phyloP scores from a whole-genome alignment of 2,329 filamentous ascomycete genomes.

The Claviceps cyperi region DNA sequence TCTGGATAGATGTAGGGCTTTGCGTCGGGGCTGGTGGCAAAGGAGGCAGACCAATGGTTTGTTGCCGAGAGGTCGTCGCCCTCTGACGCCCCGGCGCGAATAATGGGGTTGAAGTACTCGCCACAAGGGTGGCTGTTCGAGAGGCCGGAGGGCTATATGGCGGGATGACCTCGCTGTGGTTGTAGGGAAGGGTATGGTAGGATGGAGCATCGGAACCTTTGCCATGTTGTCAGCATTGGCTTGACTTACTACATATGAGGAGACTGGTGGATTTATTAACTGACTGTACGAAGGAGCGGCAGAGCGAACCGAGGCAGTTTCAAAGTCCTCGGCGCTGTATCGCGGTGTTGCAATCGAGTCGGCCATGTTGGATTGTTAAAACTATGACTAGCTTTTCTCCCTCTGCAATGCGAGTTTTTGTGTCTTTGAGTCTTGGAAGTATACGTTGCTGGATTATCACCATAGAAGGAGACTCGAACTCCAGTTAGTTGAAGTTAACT shows the following conservation, averaged over 20 bases:
- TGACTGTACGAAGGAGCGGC: conserved; percentile 54
- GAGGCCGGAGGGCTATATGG: conserved; percentile 29
- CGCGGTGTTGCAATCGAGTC: conserved; percentile 17
- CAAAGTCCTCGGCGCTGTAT: conserved; percentile 41
- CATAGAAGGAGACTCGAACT: no score
- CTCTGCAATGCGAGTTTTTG: no score
- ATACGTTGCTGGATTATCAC: no score
- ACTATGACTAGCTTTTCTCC: no score
- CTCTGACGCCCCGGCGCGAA: conserved; percentile 7
- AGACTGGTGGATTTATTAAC: conserved; percentile 11
- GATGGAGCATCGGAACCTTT: conserved; percentile 50
- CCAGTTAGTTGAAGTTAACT: no score
- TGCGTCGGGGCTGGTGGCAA: conserved; percentile 27
- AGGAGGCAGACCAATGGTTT: conserved; percentile 34
- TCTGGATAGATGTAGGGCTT: conserved; percentile 28
- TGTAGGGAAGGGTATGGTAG: conserved; percentile 42
- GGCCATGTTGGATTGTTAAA: conserved; percentile 15
- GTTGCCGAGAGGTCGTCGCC: conserved; percentile 16
- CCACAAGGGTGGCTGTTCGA: conserved; percentile 1
- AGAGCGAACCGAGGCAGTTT: conserved; percentile 52
- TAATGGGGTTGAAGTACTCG: conserved; percentile 3
- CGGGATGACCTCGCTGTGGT: conserved; percentile 30
- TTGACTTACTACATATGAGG: background rate
- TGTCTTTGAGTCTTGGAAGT: no score
- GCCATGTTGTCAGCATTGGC: background rate